Base-by-base conservation (phyloP, 169 alveolate species). In the Besnoitia besnoiti region DNA sequence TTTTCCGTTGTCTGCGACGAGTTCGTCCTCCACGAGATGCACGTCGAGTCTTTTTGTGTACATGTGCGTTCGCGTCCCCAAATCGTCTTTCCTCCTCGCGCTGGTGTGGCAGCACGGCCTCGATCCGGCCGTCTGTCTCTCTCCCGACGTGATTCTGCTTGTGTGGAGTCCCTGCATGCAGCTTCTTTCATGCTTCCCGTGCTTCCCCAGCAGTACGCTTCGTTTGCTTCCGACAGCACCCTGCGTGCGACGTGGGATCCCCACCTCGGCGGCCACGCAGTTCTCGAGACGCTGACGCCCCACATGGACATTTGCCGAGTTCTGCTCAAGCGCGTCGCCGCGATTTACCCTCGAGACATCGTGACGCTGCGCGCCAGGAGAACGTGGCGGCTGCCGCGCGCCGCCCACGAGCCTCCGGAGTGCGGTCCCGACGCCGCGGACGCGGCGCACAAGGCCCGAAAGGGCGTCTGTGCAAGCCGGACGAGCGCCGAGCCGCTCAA, bases 311-410 rank as follows among this genome's bases (percentile, higher is more conserved):
- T 95, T 30, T 92, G 93, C 82, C 94, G 92, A n/a, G 95, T 95
- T 5, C 95, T 94, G 16, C 51, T 95, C 39, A 94, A 93, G 62
- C 82, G 97, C 42, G 84, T 95, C 46, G 97, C 95, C 8, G 90
- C 97, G 85, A 76, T 95, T 30, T 95, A 94, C 35, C 97, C 97
- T 35, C 90, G 97, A 4, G 97, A 95, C 59, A 76, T 91, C 30
- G 95, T 94, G 24, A 95, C 91, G 0, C 94, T 95, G 27, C 93
- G 96, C 35, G 94, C 90, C 73, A 76, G 82, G 35, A 94, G 95
- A 73, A 88, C 94, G 67, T 82, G 93, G 85, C 77, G 37, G 5
- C 59, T 90, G 89, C 87, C 90, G 39, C 40, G 33, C 33, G 39
- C 87, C 19, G n/a, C 12, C 33, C 67, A 55, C 67, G 67, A 55